Evolutionary conservation across 345 rosid genomes (phyloP), one percentile per base, ranked within the genome.

Genomic region (Bruguiera sexangula): DNA sequence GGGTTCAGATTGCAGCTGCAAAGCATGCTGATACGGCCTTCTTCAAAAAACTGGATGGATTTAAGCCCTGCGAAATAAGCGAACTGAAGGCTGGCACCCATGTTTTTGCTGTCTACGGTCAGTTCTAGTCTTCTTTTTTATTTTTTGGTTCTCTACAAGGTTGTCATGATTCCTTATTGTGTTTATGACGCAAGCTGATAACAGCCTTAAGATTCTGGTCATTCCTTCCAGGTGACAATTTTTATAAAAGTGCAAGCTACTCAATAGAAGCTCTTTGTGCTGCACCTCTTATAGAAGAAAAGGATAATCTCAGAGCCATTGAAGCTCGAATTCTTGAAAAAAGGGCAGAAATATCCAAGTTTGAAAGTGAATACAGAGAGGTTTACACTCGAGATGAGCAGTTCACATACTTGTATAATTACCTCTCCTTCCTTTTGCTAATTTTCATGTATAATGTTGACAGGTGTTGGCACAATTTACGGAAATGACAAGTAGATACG

Each of bases 331-430:
- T 96, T 80, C 85, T 96, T 46, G 81, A 86, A 30, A 96, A 96
- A 83, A 85, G 97, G 36, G 95, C 75, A 6, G 98, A 96, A 75
- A 69, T 96, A 52, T 83, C 93, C 57, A 87, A 90, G 85, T 96
- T 96, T 75, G 99, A 96, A 82, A 83, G 82, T 78, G 98, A 96
- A 80, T 92, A 96, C 78, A 82, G 89, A 76, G 98, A 92, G 96
- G 99, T 89, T 19, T 71, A 57, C 10, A 26, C 53, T 73, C 67
- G 51, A 67, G 31, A 39, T 8, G 6, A 52, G 26, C 54, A 39
- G 32, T 70, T 59, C 43, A 27, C 1, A 2, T 67, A 60, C 63
- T 54, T 58, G 20, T 48, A n/a, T 60, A 31, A 27, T 20, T 37
- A 26, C 10, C 9, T 34, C 8, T n/a, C 30, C 66, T 62, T 62